phyloP scores from a whole-genome alignment of 2,329 filamentous ascomycete genomes.

The Talaromyces piceae region DNA sequence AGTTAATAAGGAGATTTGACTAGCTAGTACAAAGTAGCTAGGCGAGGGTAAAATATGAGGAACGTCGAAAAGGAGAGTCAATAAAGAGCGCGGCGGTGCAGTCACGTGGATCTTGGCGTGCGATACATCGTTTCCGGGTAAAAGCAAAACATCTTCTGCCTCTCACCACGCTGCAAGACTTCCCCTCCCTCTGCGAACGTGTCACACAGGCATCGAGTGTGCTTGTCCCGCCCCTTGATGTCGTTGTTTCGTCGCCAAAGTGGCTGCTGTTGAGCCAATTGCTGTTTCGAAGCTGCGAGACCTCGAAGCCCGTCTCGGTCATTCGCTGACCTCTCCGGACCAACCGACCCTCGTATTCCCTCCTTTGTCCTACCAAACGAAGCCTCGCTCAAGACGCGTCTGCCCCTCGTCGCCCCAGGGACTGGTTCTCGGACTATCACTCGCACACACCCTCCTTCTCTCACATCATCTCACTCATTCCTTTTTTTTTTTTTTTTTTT shows the following conservation, averaged over 20 bases:
- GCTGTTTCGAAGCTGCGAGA: conserved; percentile 1
- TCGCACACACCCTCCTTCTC: no score
- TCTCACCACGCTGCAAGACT: background rate
- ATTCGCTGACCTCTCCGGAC: conserved; percentile 5
- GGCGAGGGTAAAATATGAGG: no score
- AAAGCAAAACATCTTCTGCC: background rate
- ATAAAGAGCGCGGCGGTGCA: background rate
- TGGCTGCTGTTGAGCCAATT: conserved; percentile 1
- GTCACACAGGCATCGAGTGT: conserved; percentile 8
- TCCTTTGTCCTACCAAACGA: conserved; percentile 7
- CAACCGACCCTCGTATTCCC: conserved; percentile 4
- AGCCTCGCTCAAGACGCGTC: conserved; percentile 3
- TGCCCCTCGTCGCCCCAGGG: background rate
- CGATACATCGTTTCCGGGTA: background rate
- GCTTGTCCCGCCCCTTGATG: conserved; percentile 2
- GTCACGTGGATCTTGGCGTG: background rate
- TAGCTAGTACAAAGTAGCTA: no score
- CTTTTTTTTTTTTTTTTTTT: no score
- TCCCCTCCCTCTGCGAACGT: background rate
- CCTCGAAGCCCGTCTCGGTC: conserved; percentile 9
- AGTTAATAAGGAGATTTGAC: no score
- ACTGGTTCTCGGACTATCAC: conserved; percentile 1
- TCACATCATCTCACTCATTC: no score
- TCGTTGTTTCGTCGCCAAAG: background rate
- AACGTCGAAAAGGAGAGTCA: no score